Conservation (phyloP, 768 basidiomycete genomes). For the Agaricus blazei region DNA sequence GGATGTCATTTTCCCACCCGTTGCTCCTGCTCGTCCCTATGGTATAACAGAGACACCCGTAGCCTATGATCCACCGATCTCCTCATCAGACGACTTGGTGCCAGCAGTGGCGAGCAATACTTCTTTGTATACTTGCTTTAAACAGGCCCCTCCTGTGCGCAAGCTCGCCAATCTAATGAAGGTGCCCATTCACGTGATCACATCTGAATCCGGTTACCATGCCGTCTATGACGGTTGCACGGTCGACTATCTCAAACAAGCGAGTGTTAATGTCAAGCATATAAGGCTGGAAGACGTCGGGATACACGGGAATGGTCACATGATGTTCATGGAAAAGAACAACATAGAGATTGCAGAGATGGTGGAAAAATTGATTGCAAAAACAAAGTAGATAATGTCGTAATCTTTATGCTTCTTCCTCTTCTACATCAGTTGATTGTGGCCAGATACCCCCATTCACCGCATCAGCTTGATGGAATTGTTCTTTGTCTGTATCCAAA, state of each 20-base stretch:
- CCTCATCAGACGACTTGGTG: slow-evolving; percentile 30
- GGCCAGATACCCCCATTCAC: slow-evolving; percentile 7
- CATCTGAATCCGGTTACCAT: slow-evolving; percentile 47
- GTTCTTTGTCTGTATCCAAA: not conserved
- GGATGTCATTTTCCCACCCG: slow-evolving; percentile 31
- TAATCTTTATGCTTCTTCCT: slow-evolving; percentile 2
- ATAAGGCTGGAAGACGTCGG: slow-evolving; percentile 35
- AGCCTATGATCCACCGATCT: slow-evolving; percentile 35
- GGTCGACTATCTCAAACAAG: slow-evolving; percentile 36
- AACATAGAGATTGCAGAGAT: slow-evolving; percentile 33
- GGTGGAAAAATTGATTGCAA: slow-evolving; percentile 31
- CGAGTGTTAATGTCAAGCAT: slow-evolving; percentile 39
- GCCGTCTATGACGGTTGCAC: slow-evolving; percentile 43
- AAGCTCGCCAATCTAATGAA: slow-evolving; percentile 34
- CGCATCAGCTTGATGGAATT: not conserved
- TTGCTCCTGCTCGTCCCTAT: slow-evolving; percentile 33
- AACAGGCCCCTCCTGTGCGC: slow-evolving; percentile 38
- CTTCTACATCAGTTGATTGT: not conserved
- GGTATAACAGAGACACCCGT: slow-evolving; percentile 46
- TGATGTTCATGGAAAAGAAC: slow-evolving; percentile 55
- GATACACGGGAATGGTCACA: slow-evolving; percentile 49
- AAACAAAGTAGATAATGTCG: not conserved
- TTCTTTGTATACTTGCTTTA: slow-evolving; percentile 33
- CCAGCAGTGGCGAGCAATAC: slow-evolving; percentile 21
- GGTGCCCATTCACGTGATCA: slow-evolving; percentile 43